Evolutionary conservation across 345 rosid genomes (phyloP).

Genomic region (Eucalyptus fibrosa): DNA sequence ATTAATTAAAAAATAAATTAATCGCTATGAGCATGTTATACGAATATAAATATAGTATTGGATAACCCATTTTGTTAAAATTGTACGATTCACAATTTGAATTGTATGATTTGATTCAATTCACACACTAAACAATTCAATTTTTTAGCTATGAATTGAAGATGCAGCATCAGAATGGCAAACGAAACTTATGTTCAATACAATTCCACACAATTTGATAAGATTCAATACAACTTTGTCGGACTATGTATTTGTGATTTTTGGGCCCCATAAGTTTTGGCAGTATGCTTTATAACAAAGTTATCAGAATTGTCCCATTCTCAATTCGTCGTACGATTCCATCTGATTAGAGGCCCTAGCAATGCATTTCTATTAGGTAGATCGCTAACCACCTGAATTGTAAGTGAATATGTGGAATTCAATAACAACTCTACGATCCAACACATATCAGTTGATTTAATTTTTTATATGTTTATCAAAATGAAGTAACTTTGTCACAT

Average conservation of each 20-base stretch:
- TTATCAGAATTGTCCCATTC: background rate
- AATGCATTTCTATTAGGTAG: background rate
- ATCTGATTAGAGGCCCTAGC: background rate
- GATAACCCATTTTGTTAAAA: background rate
- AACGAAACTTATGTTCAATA: rapidly evolving
- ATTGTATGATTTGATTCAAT: background rate
- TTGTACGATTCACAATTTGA: background rate
- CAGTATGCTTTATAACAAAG: background rate
- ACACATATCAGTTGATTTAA: background rate
- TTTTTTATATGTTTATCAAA: background rate
- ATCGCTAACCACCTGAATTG: background rate
- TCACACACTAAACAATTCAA: background rate
- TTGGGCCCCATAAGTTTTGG: background rate
- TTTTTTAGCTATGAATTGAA: background rate
- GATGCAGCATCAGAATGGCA: background rate
- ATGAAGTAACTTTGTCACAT: background rate
- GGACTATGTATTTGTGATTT: background rate
- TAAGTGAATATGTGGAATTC: background rate
- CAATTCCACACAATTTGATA: background rate
- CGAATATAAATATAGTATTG: background rate
- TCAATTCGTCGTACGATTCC: background rate
- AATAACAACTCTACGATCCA: background rate
- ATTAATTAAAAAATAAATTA: background rate
- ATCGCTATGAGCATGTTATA: background rate
- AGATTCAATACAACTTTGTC: background rate